These are phyloP conservation scores for Cucumis variabilis DNA, from an alignment of 331 rosid genomes.

Conservation along the genomic window DNA sequence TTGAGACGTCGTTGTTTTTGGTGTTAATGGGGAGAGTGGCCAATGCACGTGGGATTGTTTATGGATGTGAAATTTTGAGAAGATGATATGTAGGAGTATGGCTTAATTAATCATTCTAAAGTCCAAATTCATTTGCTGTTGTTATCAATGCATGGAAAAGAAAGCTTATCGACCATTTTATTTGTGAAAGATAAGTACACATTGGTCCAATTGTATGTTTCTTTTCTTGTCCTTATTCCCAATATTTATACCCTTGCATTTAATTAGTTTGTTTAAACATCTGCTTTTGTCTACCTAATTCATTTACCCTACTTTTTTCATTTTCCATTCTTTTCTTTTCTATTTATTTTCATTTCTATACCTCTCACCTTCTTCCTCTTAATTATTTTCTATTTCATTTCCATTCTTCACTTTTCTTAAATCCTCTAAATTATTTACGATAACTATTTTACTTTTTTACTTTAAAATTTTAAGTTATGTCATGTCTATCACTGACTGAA, in stretches of 20 bases:
- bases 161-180: background rate
- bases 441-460: too few relatives aligned
- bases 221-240: background rate
- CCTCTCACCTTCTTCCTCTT: too few relatives aligned
- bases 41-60: background rate
- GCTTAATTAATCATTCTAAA: background rate
- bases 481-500: too few relatives aligned
- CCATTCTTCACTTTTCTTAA: too few relatives aligned
- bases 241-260: background rate
- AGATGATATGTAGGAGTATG: background rate
- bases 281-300: background rate
- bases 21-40: background rate
- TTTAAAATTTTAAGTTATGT: too few relatives aligned
- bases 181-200: background rate
- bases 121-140: background rate
- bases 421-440: too few relatives aligned
- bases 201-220: background rate
- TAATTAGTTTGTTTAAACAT: constrained; percentile 10
- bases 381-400: too few relatives aligned
- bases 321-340: background rate
- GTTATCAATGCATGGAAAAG: background rate
- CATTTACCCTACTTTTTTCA: background rate
- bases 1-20: background rate
- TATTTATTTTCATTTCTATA: too few relatives aligned
- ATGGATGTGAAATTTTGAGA: background rate